Base-by-base conservation (phyloP, 2,329 filamentous ascomycete genomes). In the Metarhizium album region DNA sequence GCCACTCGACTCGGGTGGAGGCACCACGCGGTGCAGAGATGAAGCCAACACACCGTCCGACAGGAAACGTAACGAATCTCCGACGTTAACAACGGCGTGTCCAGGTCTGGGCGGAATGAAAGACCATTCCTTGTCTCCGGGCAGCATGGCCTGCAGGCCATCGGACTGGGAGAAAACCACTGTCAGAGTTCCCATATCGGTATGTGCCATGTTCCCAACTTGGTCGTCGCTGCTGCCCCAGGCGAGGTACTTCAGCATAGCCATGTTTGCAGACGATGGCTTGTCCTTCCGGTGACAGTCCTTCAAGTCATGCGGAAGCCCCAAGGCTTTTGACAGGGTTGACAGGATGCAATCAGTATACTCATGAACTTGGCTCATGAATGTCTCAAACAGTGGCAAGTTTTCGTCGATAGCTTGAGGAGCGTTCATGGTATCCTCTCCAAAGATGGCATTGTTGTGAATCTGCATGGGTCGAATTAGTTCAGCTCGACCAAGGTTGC, bases 381-480 rank as follows among this genome's bases (percentile, higher is more conserved):
- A 53, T 4, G 42, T 35, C 14, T 47, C 43, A 27, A 53, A 53
- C 18, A 51, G 48, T 2, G 14, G 14, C 48, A 53, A 38, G 35
- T 51, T 51, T 20, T 47, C 48, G 16, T 53, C 29, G 24, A 53
- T 48, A 16, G 46, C 18, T 47, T 22, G 49, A 47, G 49, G 49
- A 8, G 42, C 38, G 42, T 45, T 47, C 27, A 53, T 47, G 40
- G 49, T 42, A 47, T 45, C 46, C 45, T 50, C 5, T 18, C 52
- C 48, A 20, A 53, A 51, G 22, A 53, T 46, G 11, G 45, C 52
- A 37, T 53, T 51, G 20, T 51, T 53, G 45, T 51, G 48, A 35
- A 53, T 51, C 52, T 53, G 90, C 95, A 29, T 6, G 27, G 7
- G 11, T 29, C 27, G 27, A 29, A 29, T 29, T 9, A 29, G 27